Base-by-base conservation (phyloP, 1,284 basidiomycete species). In the Anthracocystis panici-leucophaei region DNA sequence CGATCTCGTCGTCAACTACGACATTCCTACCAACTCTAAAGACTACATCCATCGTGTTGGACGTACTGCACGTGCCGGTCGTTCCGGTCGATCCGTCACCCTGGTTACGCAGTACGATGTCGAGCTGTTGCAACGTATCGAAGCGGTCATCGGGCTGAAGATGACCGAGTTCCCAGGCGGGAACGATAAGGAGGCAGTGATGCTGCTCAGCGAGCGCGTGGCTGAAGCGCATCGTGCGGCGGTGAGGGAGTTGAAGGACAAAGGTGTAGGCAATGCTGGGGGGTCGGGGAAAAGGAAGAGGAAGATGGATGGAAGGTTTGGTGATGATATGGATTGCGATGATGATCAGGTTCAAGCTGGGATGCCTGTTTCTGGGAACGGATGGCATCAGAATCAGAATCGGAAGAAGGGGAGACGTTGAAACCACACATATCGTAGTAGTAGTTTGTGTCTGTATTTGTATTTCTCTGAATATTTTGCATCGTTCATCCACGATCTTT, bases 1-100 rank as follows among this genome's bases (percentile, higher is more conserved):
- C 27, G 97, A 99, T 84, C 88, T 95, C 42, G 96, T 99, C 57
- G 93, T 99, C 87, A 99, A 99, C 87, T 99, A 94, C 85, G 96
- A 99, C 86, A 93, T 98, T 71, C 97, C 97, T 1, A 94, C 94
- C 7, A 94, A 99, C 86, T 98, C 95, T 29, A 99, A 99, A 88
- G 97, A 99, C 86, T 99, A 99, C 86, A 97, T 99, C 63, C 97
- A 99, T 85, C 91, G 97, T 62, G 97, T 99, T 20, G 97, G 97
- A 38, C 91, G 97, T 73, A 99, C 97, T 33, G 97, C 97, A 3
- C 92, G 97, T 85, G 97, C 97, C 0, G 97, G 97, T 16, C 90
- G 97, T 45, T 91, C 93, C 2, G 97, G 97, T 45, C 97, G 97
- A 87, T 92, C 93, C 1, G 93, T 99, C 78, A 97, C 97, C 12